Conservation (phyloP, 345 rosid species). For the Lenwebbia sp. region DNA sequence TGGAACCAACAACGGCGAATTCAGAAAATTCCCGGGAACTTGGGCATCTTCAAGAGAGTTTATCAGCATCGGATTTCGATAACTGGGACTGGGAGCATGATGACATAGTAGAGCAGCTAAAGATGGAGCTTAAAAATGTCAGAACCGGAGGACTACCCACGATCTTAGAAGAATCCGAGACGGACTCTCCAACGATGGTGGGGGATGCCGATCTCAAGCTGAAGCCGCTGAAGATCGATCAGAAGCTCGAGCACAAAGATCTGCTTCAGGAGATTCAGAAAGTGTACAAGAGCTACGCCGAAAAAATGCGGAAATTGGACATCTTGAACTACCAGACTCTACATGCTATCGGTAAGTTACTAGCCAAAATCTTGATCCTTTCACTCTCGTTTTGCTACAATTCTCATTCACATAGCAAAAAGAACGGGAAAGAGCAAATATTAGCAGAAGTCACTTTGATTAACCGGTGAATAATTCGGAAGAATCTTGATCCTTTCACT, state of each 20-base stretch:
- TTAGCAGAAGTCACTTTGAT: too few species aligned
- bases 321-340: too few species aligned
- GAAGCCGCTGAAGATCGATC: slow-evolving; percentile 47
- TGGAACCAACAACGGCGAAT: background rate
- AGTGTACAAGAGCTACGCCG: too few species aligned
- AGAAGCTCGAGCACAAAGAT: slow-evolving; percentile 39
- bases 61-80: background rate
- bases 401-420: too few species aligned
- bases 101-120: slow-evolving; percentile 55
- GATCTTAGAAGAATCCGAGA: slow-evolving; percentile 66
- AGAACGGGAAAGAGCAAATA: too few species aligned
- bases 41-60: background rate
- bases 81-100: slow-evolving; percentile 38
- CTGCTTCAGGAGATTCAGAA: slow-evolving; percentile 35
- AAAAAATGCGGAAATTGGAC: too few species aligned
- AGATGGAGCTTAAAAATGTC: slow-evolving; percentile 44
- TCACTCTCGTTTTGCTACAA: too few species aligned
- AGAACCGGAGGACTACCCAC: slow-evolving; percentile 83
- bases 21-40: background rate
- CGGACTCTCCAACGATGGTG: background rate
- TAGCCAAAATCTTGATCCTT: too few species aligned
- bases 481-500: too few species aligned
- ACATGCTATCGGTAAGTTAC: too few species aligned
- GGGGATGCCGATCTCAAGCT: slow-evolving; percentile 16
- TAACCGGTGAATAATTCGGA: too few species aligned